Evolutionary conservation across 148 eudicot species (phyloP).

Genomic region (Amaranthus hypochondriacus): DNA sequence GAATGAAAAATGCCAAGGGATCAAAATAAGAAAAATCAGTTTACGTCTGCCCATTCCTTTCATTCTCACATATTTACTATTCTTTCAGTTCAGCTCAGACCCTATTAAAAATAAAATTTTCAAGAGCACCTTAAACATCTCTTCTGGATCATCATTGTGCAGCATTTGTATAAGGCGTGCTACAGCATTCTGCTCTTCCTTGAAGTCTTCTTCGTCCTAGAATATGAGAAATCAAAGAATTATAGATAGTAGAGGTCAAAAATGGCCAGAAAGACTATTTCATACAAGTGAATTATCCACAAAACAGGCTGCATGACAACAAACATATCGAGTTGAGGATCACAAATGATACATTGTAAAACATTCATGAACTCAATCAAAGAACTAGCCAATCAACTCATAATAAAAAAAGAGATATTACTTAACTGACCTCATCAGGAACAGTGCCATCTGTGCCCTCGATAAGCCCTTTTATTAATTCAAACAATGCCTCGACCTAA

Average conservation of each 20-base stretch:
- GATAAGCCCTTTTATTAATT: conserved; percentile 77
- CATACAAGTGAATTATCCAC: background rate
- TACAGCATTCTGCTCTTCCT: conserved; percentile 95
- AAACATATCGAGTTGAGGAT: conserved; percentile 8
- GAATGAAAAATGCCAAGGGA: background rate
- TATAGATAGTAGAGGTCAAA: background rate
- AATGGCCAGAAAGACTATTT: background rate
- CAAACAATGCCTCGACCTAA: conserved; percentile 93
- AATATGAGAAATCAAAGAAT: conserved; percentile 6
- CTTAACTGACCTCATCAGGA: conserved; percentile 61
- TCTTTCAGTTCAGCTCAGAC: too few relatives aligned
- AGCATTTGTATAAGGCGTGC: conserved; percentile 94
- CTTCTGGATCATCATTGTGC: conserved; percentile 73
- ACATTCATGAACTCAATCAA: background rate
- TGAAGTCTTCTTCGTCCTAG: conserved; percentile 87
- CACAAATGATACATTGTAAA: background rate
- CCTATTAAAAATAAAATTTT: too few relatives aligned
- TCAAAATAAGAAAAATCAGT: too few relatives aligned
- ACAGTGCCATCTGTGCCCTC: conserved; percentile 57
- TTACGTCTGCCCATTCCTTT: too few relatives aligned
- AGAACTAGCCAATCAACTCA: background rate
- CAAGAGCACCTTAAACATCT: conserved; percentile 74
- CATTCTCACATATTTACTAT: too few relatives aligned
- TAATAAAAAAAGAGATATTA: background rate
- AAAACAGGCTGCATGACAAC: background rate